Percentiles rank a stretch among this genome's conserved stretches.
Evolutionary conservation across 345 rosid species (phyloP).

Genomic region (Hibiscus syriacus): DNA sequence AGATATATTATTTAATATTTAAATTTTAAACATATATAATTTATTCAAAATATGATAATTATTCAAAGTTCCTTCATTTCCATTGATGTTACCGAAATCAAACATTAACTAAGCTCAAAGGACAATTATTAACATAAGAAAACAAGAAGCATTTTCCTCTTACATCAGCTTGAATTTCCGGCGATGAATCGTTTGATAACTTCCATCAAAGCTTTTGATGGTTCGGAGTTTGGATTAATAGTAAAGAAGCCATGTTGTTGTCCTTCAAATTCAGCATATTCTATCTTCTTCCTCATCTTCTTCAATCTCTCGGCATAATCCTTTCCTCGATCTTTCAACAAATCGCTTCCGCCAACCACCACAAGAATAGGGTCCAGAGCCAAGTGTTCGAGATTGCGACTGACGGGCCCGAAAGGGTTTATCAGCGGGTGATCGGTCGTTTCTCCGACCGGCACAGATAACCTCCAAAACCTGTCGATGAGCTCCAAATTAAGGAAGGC

Average conservation of each 20-base stretch:
- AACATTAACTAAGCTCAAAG: no score
- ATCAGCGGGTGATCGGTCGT: constrained; percentile 47
- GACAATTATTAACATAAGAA: no score
- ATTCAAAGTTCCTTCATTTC: no score
- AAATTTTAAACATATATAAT: no score
- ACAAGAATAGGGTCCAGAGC: constrained; percentile 44
- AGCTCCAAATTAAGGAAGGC: no score
- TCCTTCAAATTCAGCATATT: constrained; percentile 44
- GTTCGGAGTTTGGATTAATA: constrained; percentile 35
- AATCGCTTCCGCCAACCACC: constrained; percentile 44
- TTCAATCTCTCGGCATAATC: constrained; percentile 38
- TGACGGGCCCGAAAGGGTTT: constrained; percentile 51
- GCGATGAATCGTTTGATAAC: constrained; percentile 30
- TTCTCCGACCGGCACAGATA: constrained; percentile 45
- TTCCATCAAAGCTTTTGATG: constrained; percentile 33
- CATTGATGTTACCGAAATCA: no score
- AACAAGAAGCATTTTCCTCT: no score
- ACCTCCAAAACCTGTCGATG: constrained; percentile 65
- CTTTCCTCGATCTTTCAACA: constrained; percentile 41
- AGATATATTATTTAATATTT: no score
- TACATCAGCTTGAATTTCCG: constrained; percentile 15
- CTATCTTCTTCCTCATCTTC: constrained; percentile 34
- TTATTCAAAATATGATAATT: no score
- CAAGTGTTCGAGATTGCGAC: constrained; percentile 25
- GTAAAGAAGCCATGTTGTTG: constrained; percentile 61